phyloP scores from a whole-genome alignment of 2,329 filamentous ascomycete species.

The Periconia digitata region DNA sequence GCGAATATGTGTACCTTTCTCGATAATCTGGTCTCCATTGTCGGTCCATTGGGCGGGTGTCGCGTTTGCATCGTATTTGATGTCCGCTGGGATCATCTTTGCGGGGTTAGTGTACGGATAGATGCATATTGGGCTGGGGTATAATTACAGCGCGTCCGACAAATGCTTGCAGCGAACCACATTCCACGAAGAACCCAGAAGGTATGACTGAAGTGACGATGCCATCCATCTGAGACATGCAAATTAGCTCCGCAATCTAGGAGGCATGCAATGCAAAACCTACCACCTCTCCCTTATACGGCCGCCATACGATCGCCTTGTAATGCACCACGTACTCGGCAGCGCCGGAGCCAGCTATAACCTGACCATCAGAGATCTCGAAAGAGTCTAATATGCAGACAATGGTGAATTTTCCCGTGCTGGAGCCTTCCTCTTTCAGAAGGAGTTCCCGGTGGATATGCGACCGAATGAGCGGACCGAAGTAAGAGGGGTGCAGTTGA shows the following conservation, averaged over 20 bases:
- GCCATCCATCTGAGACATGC: constrained; percentile 74
- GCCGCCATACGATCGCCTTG: constrained; percentile 94
- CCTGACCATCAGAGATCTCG: constrained; percentile 89
- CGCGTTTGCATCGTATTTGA: constrained; percentile 93
- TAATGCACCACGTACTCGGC: constrained; percentile 96
- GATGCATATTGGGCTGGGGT: constrained; percentile 33
- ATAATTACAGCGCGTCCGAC: constrained; percentile 74
- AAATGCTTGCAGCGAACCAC: constrained; percentile 76
- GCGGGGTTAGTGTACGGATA: constrained; percentile 14
- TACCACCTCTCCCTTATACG: constrained; percentile 98
- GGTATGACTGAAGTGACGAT: constrained; percentile 89
- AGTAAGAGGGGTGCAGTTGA: constrained; percentile 94
- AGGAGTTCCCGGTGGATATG: constrained; percentile 87
- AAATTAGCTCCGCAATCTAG: constrained; percentile 23
- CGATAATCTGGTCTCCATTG: constrained; percentile 89
- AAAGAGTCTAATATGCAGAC: constrained; percentile 97
- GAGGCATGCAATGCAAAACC: constrained; percentile 38
- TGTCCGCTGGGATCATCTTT: constrained; percentile 85
- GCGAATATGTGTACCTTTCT: constrained; percentile 89
- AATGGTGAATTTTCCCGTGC: constrained; percentile 94
- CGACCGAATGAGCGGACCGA: constrained; percentile 89
- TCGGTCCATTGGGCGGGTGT: constrained; percentile 97
- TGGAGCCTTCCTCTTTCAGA: constrained; percentile 91
- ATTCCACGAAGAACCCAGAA: constrained; percentile 86
- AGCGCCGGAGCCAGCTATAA: constrained; percentile 86